phyloP scores from a whole-genome alignment of 2,329 filamentous ascomycete species.

The Fusarium floridanum region DNA sequence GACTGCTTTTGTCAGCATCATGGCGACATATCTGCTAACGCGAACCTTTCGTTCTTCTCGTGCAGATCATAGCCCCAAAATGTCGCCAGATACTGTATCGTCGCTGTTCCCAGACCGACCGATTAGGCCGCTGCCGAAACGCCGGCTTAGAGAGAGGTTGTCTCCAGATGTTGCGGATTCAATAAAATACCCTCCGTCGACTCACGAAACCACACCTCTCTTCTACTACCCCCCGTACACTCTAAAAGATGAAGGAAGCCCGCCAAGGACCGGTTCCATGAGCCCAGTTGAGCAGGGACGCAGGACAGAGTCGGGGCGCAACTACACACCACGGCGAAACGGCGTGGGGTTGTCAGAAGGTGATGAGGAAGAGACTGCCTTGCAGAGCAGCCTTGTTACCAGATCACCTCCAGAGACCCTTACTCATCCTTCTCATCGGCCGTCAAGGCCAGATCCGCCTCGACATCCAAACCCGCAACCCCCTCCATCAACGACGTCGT shows the following conservation, averaged over 20 bases:
- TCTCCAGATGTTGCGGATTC: slow-evolving; percentile 86
- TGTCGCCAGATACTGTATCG: slow-evolving; percentile 82
- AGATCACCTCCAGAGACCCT: slow-evolving; percentile 62
- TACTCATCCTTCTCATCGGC: slow-evolving; percentile 57
- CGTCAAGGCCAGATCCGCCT: slow-evolving; percentile 59
- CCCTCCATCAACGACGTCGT: slow-evolving; percentile 76
- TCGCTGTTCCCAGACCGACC: slow-evolving; percentile 88
- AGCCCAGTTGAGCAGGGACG: slow-evolving; percentile 42
- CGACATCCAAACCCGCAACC: slow-evolving; percentile 65
- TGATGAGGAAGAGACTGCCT: slow-evolving; percentile 68
- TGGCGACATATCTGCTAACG: slow-evolving; percentile 48
- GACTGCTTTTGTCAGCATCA: slow-evolving; percentile 21
- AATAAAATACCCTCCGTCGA: slow-evolving; percentile 84
- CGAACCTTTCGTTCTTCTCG: slow-evolving; percentile 26
- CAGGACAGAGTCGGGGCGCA: slow-evolving; percentile 40
- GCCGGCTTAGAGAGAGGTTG: slow-evolving; percentile 86
- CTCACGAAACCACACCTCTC: slow-evolving; percentile 77
- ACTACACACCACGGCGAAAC: slow-evolving; percentile 46
- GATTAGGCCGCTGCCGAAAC: slow-evolving; percentile 92
- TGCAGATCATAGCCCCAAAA: slow-evolving; percentile 63
- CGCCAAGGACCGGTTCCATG: slow-evolving; percentile 33
- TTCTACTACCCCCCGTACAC: slow-evolving; percentile 73
- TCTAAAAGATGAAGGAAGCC: slow-evolving; percentile 60
- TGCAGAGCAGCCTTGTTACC: slow-evolving; percentile 56
- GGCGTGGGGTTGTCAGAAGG: slow-evolving; percentile 67